Base-by-base conservation (phyloP, 495 filamentous ascomycete genomes). In the Bombardia bombarda region DNA sequence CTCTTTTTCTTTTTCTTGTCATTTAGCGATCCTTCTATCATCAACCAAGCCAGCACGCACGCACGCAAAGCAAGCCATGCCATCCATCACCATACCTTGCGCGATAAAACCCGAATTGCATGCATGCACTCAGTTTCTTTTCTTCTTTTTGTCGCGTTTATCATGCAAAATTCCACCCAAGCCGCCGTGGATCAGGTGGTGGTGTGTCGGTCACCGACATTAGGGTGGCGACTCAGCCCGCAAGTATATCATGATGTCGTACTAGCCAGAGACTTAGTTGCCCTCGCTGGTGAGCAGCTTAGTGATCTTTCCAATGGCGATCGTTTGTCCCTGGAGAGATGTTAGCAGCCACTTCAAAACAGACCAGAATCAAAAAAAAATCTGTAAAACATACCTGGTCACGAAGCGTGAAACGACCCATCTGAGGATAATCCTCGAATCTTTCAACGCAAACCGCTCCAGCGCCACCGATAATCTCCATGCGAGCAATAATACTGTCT, bases 221-320 rank as follows among this genome's bases (percentile, higher is more conserved):
- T n/a, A n/a, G n/a, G n/a, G n/a, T n/a, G n/a, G n/a, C n/a, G n/a
- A n/a, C n/a, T n/a, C n/a, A n/a, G n/a, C n/a, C n/a, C n/a, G n/a
- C n/a, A 34, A 34, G 17, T 34, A 1, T 18, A 17, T 7, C 6
- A 34, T n/a, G 12, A 17, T 14, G 7, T 34, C 10, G 32, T 34
- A n/a, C 33, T 2, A 9, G 21, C 22, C 13, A 28, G 12, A 23
- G 8, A 7, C 32, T 49, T 56, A 61, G 48, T 49, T 47, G 25
- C 49, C 39, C 0, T 64, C 59, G 4, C 68, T 62, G 5, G 60
- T 66, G 46, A 73, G 66, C 38, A 95, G 75, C 72, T 87, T 95
- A 37, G 83, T 94, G 60, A 95, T 88, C 75, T 95, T 95, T 60
- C 89, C 89, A 63, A 95, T 95, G 32, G 89, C 89, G 66, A 95